These are phyloP conservation scores for Dimargaris xerosporica DNA, from an alignment of 192 early-diverging fungal genomes.

Conservation along the genomic window DNA sequence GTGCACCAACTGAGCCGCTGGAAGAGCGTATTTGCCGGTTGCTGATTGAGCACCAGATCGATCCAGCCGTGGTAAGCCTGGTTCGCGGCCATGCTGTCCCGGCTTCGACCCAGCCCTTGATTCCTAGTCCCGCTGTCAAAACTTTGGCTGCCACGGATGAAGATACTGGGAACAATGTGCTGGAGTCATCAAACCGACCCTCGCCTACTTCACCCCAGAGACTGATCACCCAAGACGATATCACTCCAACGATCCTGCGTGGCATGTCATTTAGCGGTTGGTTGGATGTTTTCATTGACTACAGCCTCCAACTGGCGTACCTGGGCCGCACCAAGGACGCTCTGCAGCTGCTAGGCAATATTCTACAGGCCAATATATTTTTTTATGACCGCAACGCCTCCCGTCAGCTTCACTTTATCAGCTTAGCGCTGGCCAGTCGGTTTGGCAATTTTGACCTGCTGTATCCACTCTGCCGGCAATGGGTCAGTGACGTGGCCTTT, in stretches of 20 bases:
- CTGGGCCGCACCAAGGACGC: slow-evolving; percentile 15
- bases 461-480: slow-evolving; percentile 10
- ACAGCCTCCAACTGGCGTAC: slow-evolving; percentile 21
- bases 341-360: slow-evolving; percentile 17
- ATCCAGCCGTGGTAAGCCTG: not conserved
- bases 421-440: slow-evolving; percentile 17
- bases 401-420: slow-evolving; percentile 15
- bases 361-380: slow-evolving; percentile 25
- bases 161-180: not conserved
- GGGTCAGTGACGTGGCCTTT: not conserved
- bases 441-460: slow-evolving; percentile 12
- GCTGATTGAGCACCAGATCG: slow-evolving; percentile 3
- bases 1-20: slow-evolving; percentile 12
- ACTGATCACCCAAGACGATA: not conserved
- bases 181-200: not conserved
- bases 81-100: not conserved
- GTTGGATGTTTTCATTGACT: slow-evolving; percentile 27
- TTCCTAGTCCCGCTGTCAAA: not conserved
- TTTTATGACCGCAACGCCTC: not conserved
- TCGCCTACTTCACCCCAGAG: too few relatives aligned
- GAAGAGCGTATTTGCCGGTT: slow-evolving; percentile 22
- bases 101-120: not conserved
- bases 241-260: slow-evolving; percentile 24
- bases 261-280: slow-evolving; percentile 23
- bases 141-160: not conserved